Conservation (phyloP, 78 protist genomes). For the slime mould (Dictyostelium discoideum) region dicty_2.7 NC_007091.3:2015001-2015500, state of each 20-base stretch:
- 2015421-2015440: not conserved
- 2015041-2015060: slow-evolving; percentile 45
- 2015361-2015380: not conserved
- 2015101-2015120: slow-evolving; percentile 27
- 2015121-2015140: not conserved
- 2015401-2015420: slow-evolving; percentile 15
- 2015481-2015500: not conserved
- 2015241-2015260: not conserved
- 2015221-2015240: not conserved
- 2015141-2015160: not conserved
- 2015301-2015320: not conserved
- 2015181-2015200: not conserved
- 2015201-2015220: not conserved
- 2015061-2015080: not conserved
- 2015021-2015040: slow-evolving; percentile 7
- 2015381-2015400: slow-evolving; percentile 15
- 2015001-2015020: not conserved
- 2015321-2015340: not conserved
- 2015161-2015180: not conserved
- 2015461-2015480: not conserved
- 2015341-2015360: not conserved
- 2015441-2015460: not conserved
- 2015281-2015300: not conserved
- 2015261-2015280: not conserved
- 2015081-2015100: not conserved